Base-by-base conservation (phyloP, 2,329 filamentous ascomycete species). In the Fusarium beomiforme region DNA sequence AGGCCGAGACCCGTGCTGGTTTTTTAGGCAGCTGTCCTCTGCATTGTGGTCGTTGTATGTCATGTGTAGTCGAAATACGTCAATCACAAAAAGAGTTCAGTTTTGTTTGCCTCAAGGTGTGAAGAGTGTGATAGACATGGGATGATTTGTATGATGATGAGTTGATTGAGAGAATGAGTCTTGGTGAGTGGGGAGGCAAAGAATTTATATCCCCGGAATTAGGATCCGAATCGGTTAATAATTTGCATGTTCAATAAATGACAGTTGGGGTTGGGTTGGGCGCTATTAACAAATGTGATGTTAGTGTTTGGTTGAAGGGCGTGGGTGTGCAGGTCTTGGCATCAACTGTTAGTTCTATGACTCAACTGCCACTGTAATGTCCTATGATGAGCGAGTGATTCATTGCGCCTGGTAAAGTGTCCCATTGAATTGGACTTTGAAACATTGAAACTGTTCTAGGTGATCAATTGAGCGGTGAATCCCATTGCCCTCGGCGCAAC, bases 1-100 rank as follows among this genome's bases (percentile, higher is more conserved):
- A 41, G 55, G 11, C 29, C 29, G 29, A 29, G 29, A 42, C n/a
- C 33, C 66, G 47, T 53, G 43, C 56, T 75, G 75, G 75, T 76
- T 76, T 73, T 76, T 76, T 73, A 76, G 58, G 74, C 75, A 76
- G 75, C 60, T 76, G 72, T 76, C 75, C 75, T 76, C 75, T 76
- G 75, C 75, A 75, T 82, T 72, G 66, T 67, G 26, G 44, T 50
- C 23, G 53, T 41, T 39, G 63, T 56, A 66, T 59, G 56, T 69
- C 69, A 71, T 71, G 44, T 47, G 68, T 31, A 44, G 19, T 51
- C 44, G n/a, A 56, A 49, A 61, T 37, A 54, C 50, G 21, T 37
- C 23, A 46, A 70, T 59, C 47, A 55, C 41, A 49, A 29, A 64
- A 69, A 33, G 41, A 42, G 41, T 33, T 43, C 51, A 26, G 21